Conservation (phyloP, 139 green algal species). For the Spirogloea muscicola region DNA sequence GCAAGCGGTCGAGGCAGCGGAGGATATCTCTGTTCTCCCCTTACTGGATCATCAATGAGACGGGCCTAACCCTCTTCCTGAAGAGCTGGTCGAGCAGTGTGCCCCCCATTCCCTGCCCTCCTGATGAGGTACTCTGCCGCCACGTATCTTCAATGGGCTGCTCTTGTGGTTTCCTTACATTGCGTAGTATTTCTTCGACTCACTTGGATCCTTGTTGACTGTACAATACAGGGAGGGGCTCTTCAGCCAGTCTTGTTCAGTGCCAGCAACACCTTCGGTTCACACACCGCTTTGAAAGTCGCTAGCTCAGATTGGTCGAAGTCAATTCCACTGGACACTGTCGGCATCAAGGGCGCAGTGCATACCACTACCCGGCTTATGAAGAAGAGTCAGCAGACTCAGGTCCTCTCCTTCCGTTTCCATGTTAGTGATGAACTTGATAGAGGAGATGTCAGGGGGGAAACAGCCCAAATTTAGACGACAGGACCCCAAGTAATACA, state of each 20-base stretch:
- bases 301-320: constrained; percentile 20
- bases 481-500: too few species aligned
- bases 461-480: too few species aligned
- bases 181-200: too few species aligned
- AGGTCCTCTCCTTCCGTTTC: not conserved
- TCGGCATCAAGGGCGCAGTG: constrained; percentile 28
- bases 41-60: constrained; percentile 16
- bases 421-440: not conserved
- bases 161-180: too few species aligned
- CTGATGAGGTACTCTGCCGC: not conserved
- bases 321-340: constrained; percentile 11
- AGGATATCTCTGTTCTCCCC: not conserved
- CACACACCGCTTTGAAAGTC: not conserved
- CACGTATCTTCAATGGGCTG: too few species aligned
- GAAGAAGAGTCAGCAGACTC: too few species aligned
- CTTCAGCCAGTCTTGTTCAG: not conserved
- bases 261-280: not conserved
- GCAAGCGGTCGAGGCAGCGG: not conserved
- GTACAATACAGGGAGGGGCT: too few species aligned
- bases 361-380: too few species aligned
- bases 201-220: too few species aligned
- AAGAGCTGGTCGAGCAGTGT: not conserved
- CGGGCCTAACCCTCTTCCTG: not conserved
- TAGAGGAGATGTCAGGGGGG: too few species aligned
- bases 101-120: not conserved